Conservation (phyloP, 495 filamentous ascomycete species). For the Aspergillus homomorphus region DNA sequence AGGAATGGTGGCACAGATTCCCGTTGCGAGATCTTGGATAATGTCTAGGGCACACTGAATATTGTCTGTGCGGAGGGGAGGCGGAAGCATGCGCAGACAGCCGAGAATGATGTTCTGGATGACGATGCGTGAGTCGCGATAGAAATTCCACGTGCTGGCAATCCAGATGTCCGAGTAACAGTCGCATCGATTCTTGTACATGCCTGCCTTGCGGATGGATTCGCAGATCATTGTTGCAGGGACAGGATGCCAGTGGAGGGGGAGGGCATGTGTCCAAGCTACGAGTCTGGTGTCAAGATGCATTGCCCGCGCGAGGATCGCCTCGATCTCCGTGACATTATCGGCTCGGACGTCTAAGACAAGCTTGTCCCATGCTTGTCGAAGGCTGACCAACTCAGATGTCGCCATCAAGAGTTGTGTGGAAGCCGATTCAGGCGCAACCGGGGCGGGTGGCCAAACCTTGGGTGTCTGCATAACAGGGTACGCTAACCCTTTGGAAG, state of each 20-base stretch:
- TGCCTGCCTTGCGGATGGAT: conserved; percentile 30
- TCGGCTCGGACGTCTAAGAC: neutral
- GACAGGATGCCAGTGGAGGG: conserved; percentile 29
- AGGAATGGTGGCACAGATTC: conserved; percentile 42
- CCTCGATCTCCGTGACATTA: conserved; percentile 13
- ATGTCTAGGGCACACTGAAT: conserved; percentile 19
- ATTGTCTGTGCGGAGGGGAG: conserved; percentile 6
- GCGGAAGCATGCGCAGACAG: conserved; percentile 26
- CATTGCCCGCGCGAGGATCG: conserved; percentile 25
- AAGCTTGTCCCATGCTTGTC: conserved; percentile 26
- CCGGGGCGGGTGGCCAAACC: conserved; percentile 26
- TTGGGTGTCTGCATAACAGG: conserved; percentile 28
- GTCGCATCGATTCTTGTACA: conserved; percentile 56
- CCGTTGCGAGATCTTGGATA: conserved; percentile 32
- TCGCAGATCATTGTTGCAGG: conserved; percentile 33
- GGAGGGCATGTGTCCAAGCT: conserved; percentile 30
- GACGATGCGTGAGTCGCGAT: conserved; percentile 56
- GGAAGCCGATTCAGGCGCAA: conserved; percentile 18
- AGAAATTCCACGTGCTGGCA: conserved; percentile 60
- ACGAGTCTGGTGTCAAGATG: conserved; percentile 28
- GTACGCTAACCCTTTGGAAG: conserved; percentile 19
- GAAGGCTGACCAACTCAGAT: conserved; percentile 29
- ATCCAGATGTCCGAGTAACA: conserved; percentile 59
- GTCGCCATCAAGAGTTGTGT: conserved; percentile 25
- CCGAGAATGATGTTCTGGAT: conserved; percentile 50